These are phyloP conservation scores for Chaetomiaceae sp. DNA, from an alignment of 2,329 filamentous ascomycete species.

Conservation along the genomic window DNA sequence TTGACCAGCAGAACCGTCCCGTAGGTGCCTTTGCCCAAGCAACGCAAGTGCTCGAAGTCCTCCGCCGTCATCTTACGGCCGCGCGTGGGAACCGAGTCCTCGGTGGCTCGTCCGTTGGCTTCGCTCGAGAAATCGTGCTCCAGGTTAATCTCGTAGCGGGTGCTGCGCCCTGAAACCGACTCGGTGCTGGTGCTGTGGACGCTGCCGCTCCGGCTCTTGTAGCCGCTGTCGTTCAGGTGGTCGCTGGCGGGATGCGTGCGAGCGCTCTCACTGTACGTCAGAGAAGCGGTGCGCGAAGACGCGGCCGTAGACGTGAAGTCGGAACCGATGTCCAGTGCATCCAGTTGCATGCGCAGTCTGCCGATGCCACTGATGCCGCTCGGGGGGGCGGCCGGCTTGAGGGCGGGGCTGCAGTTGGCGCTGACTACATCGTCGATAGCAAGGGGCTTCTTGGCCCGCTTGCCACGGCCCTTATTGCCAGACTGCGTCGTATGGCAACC, in stretches of 20 bases:
- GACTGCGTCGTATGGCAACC: slow-evolving; percentile 29
- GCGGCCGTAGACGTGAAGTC: slow-evolving; percentile 32
- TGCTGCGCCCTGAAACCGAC: slow-evolving; percentile 63
- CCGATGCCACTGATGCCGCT: slow-evolving; percentile 65
- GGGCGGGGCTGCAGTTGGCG: slow-evolving; percentile 56
- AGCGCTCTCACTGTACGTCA: slow-evolving; percentile 47
- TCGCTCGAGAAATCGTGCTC: slow-evolving; percentile 80
- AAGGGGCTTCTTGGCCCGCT: slow-evolving; percentile 25
- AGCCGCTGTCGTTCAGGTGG: slow-evolving; percentile 36
- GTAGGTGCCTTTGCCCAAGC: slow-evolving; percentile 92
- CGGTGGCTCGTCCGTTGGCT: slow-evolving; percentile 45
- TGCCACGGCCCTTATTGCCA: slow-evolving; percentile 14
- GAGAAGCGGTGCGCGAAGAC: slow-evolving; percentile 48
- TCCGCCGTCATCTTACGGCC: slow-evolving; percentile 85
- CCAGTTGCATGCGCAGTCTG: slow-evolving; percentile 73
- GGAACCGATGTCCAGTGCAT: slow-evolving; percentile 68
- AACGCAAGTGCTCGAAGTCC: slow-evolving; percentile 86
- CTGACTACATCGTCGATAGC: slow-evolving; percentile 53
- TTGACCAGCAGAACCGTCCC: slow-evolving; percentile 92
- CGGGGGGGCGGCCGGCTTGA: slow-evolving; percentile 47
- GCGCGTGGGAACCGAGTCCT: slow-evolving; percentile 49
- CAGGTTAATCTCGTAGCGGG: slow-evolving; percentile 78
- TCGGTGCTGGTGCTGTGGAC: slow-evolving; percentile 57
- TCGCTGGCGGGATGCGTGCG: slow-evolving; percentile 29
- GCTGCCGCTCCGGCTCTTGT: slow-evolving; percentile 45